Conservation (phyloP, 805 yeast genomes). For the Metschnikowia sp. region DNA sequence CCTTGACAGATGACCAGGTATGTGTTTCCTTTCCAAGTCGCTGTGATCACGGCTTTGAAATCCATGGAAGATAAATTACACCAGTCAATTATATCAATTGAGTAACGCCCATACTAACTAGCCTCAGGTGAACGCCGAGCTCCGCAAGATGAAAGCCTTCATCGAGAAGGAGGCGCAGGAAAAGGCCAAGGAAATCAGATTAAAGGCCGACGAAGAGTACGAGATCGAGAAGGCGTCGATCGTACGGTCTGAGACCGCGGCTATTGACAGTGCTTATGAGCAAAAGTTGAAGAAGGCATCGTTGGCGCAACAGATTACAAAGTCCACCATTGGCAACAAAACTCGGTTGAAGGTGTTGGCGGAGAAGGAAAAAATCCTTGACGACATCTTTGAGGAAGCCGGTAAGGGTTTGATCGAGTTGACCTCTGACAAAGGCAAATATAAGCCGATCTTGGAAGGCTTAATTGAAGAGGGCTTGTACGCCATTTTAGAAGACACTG, state of each 20-base stretch:
- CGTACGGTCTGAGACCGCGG: conserved; percentile 87
- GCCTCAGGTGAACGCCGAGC: conserved; percentile 82
- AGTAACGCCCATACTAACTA: neutral
- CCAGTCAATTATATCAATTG: neutral
- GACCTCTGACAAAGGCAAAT: conserved; percentile 52
- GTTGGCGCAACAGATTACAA: conserved; percentile 90
- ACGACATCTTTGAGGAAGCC: conserved; percentile 70
- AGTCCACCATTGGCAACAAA: conserved; percentile 93
- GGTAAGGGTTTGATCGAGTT: conserved; percentile 57
- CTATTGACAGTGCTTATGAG: conserved; percentile 78
- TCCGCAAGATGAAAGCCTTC: conserved; percentile 96
- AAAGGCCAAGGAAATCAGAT: conserved; percentile 91
- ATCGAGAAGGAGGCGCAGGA: conserved; percentile 99
- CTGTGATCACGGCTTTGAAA: neutral
- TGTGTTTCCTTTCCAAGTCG: conserved; percentile 3
- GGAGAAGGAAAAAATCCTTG: conserved; percentile 75
- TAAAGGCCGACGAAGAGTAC: conserved; percentile 98
- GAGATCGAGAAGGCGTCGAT: conserved; percentile 95
- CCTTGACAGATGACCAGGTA: conserved; percentile 32
- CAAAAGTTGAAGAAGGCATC: conserved; percentile 86
- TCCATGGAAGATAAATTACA: neutral
- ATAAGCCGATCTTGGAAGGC: conserved; percentile 67
- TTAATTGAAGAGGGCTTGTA: conserved; percentile 74
- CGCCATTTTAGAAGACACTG: conserved; percentile 69
- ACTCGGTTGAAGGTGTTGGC: conserved; percentile 86